Evolutionary conservation across 129 eudicot species (phyloP), one percentile per base, ranked within the genome.

Genomic region (Artemisia tridentata): DNA sequence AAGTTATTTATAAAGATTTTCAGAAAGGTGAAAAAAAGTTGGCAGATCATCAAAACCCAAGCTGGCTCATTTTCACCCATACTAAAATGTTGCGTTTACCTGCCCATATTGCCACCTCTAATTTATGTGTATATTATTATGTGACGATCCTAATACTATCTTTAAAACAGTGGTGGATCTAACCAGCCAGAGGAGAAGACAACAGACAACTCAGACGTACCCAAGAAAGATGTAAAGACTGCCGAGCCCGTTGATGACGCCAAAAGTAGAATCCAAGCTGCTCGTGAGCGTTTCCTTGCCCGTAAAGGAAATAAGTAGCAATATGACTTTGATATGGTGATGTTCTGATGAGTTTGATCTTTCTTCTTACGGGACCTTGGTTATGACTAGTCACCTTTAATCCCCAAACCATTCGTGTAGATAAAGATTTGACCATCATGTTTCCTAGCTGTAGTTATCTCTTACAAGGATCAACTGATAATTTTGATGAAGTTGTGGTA

Each of bases 221-320:
- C 70, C 15, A 79, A 84, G 47, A 75, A 82, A 71, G 95, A 75
- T 49, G 72, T 55, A 12, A 47, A 65, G 15, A 52, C 34, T 49
- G 65, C 20, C 11, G 80, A 59, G 17, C 70, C 72, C 5, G 58
- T 65, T 53, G 97, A 86, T 69, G 95, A 90, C 70, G 69, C 82
- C 29, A 83, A 71, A 43, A 75, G 82, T 66, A 82, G 80, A 76
- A 82, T 95, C 69, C 87, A 78, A 76, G 97, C 99, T 3, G 99
- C 99, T 3, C 88, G 97, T 6, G 99, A 88, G 13, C 92, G 95
- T 6, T 95, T 90, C 78, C 96, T 95, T 65, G 89, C 97, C 54
- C 96, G 97, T 12, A 90, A 80, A 80, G 78, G 62, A 19, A 81
- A 77, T 68, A 79, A 81, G 59, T 81, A 86, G 75, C 53, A 8